Base-by-base conservation (phyloP, 2,329 filamentous ascomycete genomes). In the Cladophialophora yegresii region DNA sequence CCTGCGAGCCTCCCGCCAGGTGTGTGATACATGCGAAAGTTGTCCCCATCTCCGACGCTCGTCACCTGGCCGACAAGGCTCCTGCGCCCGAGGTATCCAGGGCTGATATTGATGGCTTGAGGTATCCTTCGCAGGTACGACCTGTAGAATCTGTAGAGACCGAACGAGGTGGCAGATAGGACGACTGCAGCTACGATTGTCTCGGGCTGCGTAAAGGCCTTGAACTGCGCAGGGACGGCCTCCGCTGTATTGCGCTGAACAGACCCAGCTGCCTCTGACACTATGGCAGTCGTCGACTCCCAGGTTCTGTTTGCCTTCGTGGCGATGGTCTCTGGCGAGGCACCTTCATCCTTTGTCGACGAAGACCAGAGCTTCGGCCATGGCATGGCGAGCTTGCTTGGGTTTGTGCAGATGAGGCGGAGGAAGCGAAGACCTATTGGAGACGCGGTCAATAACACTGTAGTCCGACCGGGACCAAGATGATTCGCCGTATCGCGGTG, bases 21-120 rank as follows among this genome's bases (percentile, higher is more conserved):
- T 0, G 92, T 98, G 76, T 99, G 95, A 75, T 89, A 99, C 54
- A 99, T 77, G 71, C 95, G 89, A 76, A 99, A 97, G 75, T 93
- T 93, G 77, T 99, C 95, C 3, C 92, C 96, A 82, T 99, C 95
- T 49, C 96, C 95, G 26, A 99, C 95, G 71, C 90, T 92, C 12
- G 93, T 97, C 49, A 98, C 95, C 67, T 85, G 85, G 13, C 95
- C 95, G 71, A 93, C 89, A 49, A 99, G 74, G 70, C 86, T 93
- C 71, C 90, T 84, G 53, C 90, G 86, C 16, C 69, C 64, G 74
- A 93, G 93, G 74, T 88, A 89, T 10, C 82, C 80, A 1, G 91
- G 89, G 54, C 87, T 86, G 70, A 99, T 89, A 74, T 92, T 84
- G 26, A 85, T 82, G 40, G 91, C 86, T 62, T 87, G 88, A 3